These are phyloP conservation scores for Otatea glauca DNA, from an alignment of 176 grass and related monocot species.

Conservation along the genomic window DNA sequence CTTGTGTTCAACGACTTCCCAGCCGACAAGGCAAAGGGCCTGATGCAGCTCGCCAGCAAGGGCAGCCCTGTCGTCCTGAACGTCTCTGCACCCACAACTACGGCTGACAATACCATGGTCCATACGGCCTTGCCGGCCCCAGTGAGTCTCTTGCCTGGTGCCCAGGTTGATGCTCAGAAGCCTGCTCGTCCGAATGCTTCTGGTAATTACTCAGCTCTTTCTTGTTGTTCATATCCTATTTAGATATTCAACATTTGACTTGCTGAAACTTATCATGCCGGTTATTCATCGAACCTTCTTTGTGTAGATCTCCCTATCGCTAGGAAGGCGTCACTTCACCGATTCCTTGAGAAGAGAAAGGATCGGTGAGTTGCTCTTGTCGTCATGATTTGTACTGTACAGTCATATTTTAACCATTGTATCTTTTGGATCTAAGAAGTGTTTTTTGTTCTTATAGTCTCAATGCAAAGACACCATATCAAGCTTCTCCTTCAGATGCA, in stretches of 20 bases:
- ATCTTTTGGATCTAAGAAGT: slow-evolving; percentile 30
- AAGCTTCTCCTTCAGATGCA: slow-evolving; percentile 49
- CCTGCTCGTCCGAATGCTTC: slow-evolving; percentile 61
- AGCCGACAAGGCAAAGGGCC: slow-evolving; percentile 83
- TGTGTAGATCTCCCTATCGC: slow-evolving; percentile 86
- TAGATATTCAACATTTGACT: background rate
- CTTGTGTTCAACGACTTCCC: slow-evolving; percentile 95
- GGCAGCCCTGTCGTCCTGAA: slow-evolving; percentile 48
- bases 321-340: slow-evolving; percentile 87
- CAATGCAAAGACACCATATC: slow-evolving; percentile 74
- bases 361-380: slow-evolving; percentile 62
- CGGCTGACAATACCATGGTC: slow-evolving; percentile 25
- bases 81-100: slow-evolving; percentile 21
- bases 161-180: slow-evolving; percentile 50
- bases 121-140: slow-evolving; percentile 27
- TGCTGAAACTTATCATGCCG: background rate
- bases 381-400: background rate
- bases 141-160: slow-evolving; percentile 21
- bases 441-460: slow-evolving; percentile 56
- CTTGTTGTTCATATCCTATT: background rate
- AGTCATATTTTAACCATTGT: background rate
- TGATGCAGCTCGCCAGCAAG: slow-evolving; percentile 84
- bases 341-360: slow-evolving; percentile 99
- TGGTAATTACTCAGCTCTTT: slow-evolving; percentile 53
- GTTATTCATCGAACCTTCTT: slow-evolving; percentile 32